Evolutionary conservation across 495 filamentous ascomycete species (phyloP).

Genomic region (Lasiosphaeria hispida): DNA sequence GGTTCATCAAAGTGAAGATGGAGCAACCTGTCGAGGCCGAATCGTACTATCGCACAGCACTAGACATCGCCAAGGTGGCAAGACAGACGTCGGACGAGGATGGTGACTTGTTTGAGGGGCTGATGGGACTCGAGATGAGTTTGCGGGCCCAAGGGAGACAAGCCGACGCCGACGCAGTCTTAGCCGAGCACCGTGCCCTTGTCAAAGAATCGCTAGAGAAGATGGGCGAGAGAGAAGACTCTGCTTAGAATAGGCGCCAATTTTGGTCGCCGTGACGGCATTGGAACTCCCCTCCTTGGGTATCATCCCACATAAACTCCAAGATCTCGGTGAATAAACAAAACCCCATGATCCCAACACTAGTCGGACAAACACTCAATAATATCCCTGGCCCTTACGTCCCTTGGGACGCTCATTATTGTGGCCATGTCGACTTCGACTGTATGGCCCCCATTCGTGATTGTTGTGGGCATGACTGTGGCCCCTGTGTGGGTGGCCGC

Average conservation of each 20-base stretch:
- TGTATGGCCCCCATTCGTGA: conserved; percentile 28
- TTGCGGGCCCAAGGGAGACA: neutral
- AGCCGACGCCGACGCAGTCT: neutral
- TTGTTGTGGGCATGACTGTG: conserved; percentile 16
- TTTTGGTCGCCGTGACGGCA: neutral
- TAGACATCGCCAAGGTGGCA: neutral
- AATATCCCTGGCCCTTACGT: conserved; percentile 22
- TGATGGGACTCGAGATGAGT: neutral
- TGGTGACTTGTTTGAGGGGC: neutral
- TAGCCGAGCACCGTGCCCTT: neutral
- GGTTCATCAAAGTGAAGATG: neutral
- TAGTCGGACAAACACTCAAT: neutral
- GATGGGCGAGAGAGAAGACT: conserved; percentile 1
- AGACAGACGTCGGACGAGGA: neutral
- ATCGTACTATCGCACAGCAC: neutral
- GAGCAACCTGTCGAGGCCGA: neutral
- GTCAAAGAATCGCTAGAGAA: neutral
- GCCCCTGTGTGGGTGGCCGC: conserved; percentile 11
- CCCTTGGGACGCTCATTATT: conserved; percentile 23
- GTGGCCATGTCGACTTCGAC: conserved; percentile 22
- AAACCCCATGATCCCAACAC: neutral
- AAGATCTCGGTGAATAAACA: too few relatives aligned
- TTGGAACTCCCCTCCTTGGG: neutral
- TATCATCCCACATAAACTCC: neutral
- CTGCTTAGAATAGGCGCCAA: neutral